Base-by-base conservation (phyloP, 768 basidiomycete species). In the Chalciporus pseudorubinellus region DNA sequence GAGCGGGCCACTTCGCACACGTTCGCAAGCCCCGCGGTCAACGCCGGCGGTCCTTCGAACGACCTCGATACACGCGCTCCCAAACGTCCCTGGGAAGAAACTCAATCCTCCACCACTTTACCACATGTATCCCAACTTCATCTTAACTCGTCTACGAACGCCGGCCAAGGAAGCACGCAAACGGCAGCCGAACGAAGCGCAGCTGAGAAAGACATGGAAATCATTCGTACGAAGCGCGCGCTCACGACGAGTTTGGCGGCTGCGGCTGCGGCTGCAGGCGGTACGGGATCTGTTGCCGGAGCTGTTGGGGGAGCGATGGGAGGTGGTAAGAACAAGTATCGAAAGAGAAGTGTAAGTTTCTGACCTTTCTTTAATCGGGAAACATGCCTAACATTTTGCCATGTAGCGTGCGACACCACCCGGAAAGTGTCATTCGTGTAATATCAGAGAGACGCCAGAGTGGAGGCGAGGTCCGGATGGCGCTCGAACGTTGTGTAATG, bases 401-500 rank as follows among this genome's bases (percentile, higher is more conserved):
- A 70, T 63, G 63, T 71, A 92, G 89, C 83, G 89, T 59, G 87
- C 89, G 39, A 89, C 85, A 33, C 89, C 89, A 16, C 89, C 89
- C 5, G 89, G 89, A 10, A 89, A 91, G 64, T 92, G 89, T 61
- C 87, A 91, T 69, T 90, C 89, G 28, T 92, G 89, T 66, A 88
- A 89, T 70, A 91, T 90, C 50, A 77, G 85, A 52, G 89, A 92
- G 65, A 92, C 89, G 4, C 89, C 89, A n/a, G 89, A 92, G 67
- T 92, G 89, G 89, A 71, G 89, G 47, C 79, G 89, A 21, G 89
- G 89, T 14, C 89, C 89, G 3, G 89, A 91, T 62, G 89, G 89
- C 4, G 89, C 89, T 21, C 73, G 89, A 62, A 92, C 89, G 8
- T 65, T 92, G 60, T 92, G 89, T 64, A 92, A 91, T 65, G 89